phyloP scores from a whole-genome alignment of 129 eudicot species.

The Chrysanthemum seticuspe region DNA sequence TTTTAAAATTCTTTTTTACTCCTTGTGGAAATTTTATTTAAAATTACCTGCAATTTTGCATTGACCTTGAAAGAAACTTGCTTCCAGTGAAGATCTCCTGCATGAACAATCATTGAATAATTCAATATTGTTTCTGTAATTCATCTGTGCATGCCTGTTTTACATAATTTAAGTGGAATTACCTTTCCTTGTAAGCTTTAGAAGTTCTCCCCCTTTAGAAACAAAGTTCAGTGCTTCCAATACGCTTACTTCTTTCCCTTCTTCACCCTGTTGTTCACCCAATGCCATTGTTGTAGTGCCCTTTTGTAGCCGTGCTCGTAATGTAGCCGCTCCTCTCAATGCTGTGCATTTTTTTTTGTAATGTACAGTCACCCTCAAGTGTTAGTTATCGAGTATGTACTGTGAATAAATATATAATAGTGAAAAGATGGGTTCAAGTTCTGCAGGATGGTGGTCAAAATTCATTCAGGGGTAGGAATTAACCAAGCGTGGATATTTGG shows the following conservation, averaged over 20 bases:
- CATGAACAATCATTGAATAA: conserved; percentile 15
- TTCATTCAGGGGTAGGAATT: neutral
- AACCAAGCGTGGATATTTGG: no score
- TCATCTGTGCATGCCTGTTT: neutral
- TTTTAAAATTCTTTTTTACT: no score
- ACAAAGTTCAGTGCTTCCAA: conserved; percentile 58
- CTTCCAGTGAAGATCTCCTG: conserved; percentile 97
- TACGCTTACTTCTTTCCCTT: conserved; percentile 51
- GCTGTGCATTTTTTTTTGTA: conserved; percentile 37
- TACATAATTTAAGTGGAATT: conserved; percentile 7
- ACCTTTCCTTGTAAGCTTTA: conserved; percentile 79
- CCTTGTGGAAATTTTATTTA: no score
- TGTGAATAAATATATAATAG: neutral
- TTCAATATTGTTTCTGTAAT: conserved; percentile 4
- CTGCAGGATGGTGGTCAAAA: neutral
- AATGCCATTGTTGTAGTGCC: conserved; percentile 52
- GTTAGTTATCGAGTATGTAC: neutral
- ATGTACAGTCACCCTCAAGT: conserved; percentile 7
- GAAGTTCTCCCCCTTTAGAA: conserved; percentile 76
- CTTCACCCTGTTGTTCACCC: conserved; percentile 50
- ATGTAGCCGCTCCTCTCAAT: conserved; percentile 84
- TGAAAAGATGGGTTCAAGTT: neutral
- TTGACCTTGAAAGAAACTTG: conserved; percentile 79
- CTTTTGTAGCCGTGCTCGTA: conserved; percentile 71
- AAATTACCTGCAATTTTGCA: conserved; percentile 62